Conservation (phyloP, 768 basidiomycete genomes). For the Chalciporus sphaerocephalus region DNA sequence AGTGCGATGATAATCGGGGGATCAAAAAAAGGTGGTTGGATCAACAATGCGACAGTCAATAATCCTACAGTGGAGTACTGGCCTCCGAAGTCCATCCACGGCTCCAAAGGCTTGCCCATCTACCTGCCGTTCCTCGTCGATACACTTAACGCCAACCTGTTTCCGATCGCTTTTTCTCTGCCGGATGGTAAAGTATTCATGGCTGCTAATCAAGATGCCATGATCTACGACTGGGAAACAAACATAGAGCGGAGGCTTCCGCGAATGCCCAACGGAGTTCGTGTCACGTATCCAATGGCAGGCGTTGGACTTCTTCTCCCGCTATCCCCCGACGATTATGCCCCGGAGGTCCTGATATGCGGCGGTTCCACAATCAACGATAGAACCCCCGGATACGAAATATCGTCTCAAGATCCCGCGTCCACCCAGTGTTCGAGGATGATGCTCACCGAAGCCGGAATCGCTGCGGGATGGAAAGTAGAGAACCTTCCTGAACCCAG, state of each 20-base stretch:
- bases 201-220: slow-evolving; percentile 74
- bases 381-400: slow-evolving; percentile 49
- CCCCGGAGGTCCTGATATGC: slow-evolving; percentile 68
- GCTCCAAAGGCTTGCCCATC: slow-evolving; percentile 64
- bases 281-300: slow-evolving; percentile 81
- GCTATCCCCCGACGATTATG: slow-evolving; percentile 58
- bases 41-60: slow-evolving; percentile 75
- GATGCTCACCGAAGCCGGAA: slow-evolving; percentile 59
- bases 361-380: slow-evolving; percentile 72
- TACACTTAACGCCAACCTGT: slow-evolving; percentile 79
- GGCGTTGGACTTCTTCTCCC: slow-evolving; percentile 74
- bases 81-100: slow-evolving; percentile 71
- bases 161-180: slow-evolving; percentile 70
- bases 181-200: slow-evolving; percentile 70
- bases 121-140: slow-evolving; percentile 58
- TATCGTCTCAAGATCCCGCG: slow-evolving; percentile 70
- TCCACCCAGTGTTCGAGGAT: slow-evolving; percentile 72
- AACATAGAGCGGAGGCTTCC: slow-evolving; percentile 63
- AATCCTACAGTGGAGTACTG: slow-evolving; percentile 81
- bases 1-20: slow-evolving; percentile 82
- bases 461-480: slow-evolving; percentile 64
- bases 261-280: slow-evolving; percentile 67
- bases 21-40: slow-evolving; percentile 80
- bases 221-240: slow-evolving; percentile 71
- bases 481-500: slow-evolving; percentile 73